Evolutionary conservation across 768 basidiomycete species (phyloP).

Genomic region (Rhodotorula taiwanensis): DNA sequence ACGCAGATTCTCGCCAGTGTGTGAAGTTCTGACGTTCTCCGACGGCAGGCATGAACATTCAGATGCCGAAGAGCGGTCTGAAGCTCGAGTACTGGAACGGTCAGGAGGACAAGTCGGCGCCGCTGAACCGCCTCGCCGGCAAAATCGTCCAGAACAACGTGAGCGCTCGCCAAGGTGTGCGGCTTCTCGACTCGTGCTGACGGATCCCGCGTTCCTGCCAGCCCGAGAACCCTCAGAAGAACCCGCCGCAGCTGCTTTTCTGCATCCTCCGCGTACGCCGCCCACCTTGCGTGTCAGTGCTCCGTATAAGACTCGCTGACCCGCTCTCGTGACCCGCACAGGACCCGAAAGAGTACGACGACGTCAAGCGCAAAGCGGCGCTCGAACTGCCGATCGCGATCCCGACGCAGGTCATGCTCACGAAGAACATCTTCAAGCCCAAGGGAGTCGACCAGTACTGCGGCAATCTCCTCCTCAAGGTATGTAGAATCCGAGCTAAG

Average conservation of each 20-base stretch:
- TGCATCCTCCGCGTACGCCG: slow-evolving; percentile 11
- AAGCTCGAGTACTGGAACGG: slow-evolving; percentile 3
- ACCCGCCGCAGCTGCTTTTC: slow-evolving; percentile 25
- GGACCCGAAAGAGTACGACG: slow-evolving; percentile 26
- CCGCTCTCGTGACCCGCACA: not conserved
- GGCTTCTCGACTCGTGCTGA: no score
- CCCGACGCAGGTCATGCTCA: slow-evolving; percentile 17
- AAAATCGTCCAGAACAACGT: not conserved
- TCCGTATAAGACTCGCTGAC: not conserved
- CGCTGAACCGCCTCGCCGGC: not conserved
- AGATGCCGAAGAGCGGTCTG: not conserved
- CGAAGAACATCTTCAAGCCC: slow-evolving; percentile 17
- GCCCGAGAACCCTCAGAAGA: slow-evolving; percentile 2
- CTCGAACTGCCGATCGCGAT: slow-evolving; percentile 23
- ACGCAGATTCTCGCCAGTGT: not conserved
- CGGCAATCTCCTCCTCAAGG: slow-evolving; percentile 6
- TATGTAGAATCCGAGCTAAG: no score
- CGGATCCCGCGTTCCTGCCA: not conserved
- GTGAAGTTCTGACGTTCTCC: not conserved
- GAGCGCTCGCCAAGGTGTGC: not conserved
- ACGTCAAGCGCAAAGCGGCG: slow-evolving; percentile 18
- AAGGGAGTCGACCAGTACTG: slow-evolving; percentile 33
- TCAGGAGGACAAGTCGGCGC: not conserved
- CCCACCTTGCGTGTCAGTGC: not conserved
- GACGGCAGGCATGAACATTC: not conserved